Evolutionary conservation across 2,329 filamentous ascomycete species (phyloP), one percentile per base, ranked within the genome.

Genomic region (Fusarium acutatum): DNA sequence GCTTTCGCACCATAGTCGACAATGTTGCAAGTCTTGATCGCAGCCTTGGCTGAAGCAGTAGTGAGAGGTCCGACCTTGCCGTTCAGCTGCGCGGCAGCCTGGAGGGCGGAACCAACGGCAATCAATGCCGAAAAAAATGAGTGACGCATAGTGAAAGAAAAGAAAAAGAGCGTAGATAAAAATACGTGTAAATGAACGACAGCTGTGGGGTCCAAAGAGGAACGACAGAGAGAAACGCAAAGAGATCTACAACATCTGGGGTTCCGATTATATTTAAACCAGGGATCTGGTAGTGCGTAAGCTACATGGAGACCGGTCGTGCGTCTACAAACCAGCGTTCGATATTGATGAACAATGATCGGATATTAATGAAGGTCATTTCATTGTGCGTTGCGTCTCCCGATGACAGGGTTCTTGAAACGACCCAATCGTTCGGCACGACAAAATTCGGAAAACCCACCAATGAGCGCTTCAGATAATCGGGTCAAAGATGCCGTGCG

Each of bases 11-110:
- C 73, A 10, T 75, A 75, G 20, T 75, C 57, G 20, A 71, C 24
- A n/a, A 75, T 68, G 20, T 75, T 75, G 64, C 73, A 75, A 3
- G 64, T 73, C 53, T 75, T 75, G 35, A 66, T 35, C 1, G 73
- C 67, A 14, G 69, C 72, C 49, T 75, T 75, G 32, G 43, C 60
- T 17, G 69, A 52, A 3, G 20, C 38, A 13, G 38, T 64, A 3
- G 70, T 75, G 7, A 64, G 50, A 7, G 72, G 72, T 9, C 73
- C 73, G n/a, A 75, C 73, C 32, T 60, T 63, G 15, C 72, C 73
- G 24, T 38, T 75, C 5, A 75, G 54, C 67, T 75, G 73, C 61
- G 72, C 73, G 62, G 69, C 69, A 69, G 72, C 69, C 8, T 73
- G 64, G 13, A 71, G 1, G 49, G 72, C 72, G 11, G 61, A 73